Base-by-base conservation (phyloP, 495 filamentous ascomycete genomes). In the Daldinia grandis region DNA sequence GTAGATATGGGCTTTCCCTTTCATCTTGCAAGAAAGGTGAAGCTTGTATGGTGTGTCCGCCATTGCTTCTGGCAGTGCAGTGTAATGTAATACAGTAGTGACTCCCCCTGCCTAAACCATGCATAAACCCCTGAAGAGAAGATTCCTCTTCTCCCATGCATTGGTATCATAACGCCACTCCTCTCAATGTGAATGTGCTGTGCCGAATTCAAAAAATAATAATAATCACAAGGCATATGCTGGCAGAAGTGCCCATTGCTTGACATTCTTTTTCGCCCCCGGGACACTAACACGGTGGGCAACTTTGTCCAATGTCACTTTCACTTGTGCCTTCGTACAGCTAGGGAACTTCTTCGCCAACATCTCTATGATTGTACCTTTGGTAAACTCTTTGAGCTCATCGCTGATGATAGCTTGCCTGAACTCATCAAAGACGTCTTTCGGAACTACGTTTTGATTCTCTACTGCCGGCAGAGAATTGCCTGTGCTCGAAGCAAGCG, bases 271-370 rank as follows among this genome's bases (percentile, higher is more conserved):
- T 88, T 58, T 86, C 75, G 24, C 91, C 86, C 54, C 70, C 12
- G 64, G 47, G 6, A 64, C 64, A 31, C 35, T 68, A 25, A 92
- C 82, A 15, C 92, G 84, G 24, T 87, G 85, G 1, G 94, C 94
- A 24, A 92, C 80, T n/a, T 78, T 80, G 65, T 86, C 88, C 30
- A 97, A 79, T 0, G 92, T 95, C 35, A 88, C 85, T 67, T 87
- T 92, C 30, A 97, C 86, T 3, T 88, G 85, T 27, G 89, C 85
- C 68, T 92, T 93, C 0, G 90, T 86, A 8, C 90, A 84, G 66
- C 89, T 90, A 0, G 91, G 87, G 72, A 97, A 95, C 81, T 84
- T 84, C 80, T 92, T 91, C 65, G 86, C 83, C 69, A 97, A 74
- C 19, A 89, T 81, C 77, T 96, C 93, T 15, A 93, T 81, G 64